phyloP scores from a whole-genome alignment of 192 early-diverging fungal genomes.

The Piromyces finnis region DNA sequence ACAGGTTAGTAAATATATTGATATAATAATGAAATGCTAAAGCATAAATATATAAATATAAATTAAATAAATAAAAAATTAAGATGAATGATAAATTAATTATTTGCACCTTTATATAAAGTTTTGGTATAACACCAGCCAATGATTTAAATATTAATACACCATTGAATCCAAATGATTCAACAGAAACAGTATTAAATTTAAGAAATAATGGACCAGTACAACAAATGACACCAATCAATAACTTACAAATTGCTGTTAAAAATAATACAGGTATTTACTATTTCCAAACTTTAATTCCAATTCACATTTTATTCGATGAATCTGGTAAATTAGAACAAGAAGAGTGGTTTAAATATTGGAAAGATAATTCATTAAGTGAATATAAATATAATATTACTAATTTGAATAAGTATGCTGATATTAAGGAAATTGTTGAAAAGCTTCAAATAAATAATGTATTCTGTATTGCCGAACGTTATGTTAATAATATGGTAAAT shows the following conservation, averaged over 20 bases:
- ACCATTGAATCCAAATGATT: conserved; percentile 9
- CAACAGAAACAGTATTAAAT: conserved; percentile 3
- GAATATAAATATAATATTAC: conserved; percentile 7
- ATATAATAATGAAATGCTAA: not conserved
- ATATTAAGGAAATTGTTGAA: conserved; percentile 24
- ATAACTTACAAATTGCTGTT: conserved; percentile 27
- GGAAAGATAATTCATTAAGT: conserved; percentile 12
- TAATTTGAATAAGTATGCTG: conserved; percentile 12
- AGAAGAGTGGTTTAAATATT: conserved; percentile 25
- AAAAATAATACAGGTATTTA: conserved; percentile 28
- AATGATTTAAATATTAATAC: conserved; percentile 12
- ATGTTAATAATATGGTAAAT: conserved; percentile 23
- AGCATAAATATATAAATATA: not conserved
- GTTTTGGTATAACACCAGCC: conserved; percentile 23
- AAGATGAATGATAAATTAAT: too few relatives aligned
- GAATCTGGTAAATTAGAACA: conserved; percentile 24
- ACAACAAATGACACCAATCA: conserved; percentile 17
- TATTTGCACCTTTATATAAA: too few relatives aligned
- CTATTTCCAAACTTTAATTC: conserved; percentile 25
- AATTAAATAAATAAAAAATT: too few relatives aligned
- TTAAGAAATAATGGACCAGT: conserved; percentile 1
- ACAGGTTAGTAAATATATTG: conserved; percentile 11
- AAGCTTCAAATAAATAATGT: conserved; percentile 37
- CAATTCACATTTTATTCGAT: conserved; percentile 34
- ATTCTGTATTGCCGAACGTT: conserved; percentile 44